Evolutionary conservation across 2,329 filamentous ascomycete species (phyloP).

Genomic region (Rhinocladiella similis): DNA sequence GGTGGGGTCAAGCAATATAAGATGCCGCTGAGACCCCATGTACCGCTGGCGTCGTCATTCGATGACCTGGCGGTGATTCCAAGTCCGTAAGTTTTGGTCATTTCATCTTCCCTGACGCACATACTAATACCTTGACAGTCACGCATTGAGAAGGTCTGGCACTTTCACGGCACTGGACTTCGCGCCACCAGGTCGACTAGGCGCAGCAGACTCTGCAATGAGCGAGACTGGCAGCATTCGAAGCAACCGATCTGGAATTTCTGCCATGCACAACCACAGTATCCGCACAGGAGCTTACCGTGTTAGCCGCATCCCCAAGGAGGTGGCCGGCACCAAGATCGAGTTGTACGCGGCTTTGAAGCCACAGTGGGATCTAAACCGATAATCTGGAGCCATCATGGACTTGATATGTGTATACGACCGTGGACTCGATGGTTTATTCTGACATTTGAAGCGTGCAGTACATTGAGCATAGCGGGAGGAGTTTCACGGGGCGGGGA

Average conservation of each 20-base stretch:
- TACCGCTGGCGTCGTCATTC: constrained; percentile 79
- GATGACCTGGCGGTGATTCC: constrained; percentile 84
- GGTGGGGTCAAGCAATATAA: constrained; percentile 68
- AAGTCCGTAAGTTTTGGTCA: constrained; percentile 72
- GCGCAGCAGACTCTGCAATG: constrained; percentile 38
- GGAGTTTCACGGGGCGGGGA: constrained; percentile 9
- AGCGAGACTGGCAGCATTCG: constrained; percentile 53
- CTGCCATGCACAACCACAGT: constrained; percentile 65
- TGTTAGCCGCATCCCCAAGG: constrained; percentile 78
- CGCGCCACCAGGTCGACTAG: constrained; percentile 50
- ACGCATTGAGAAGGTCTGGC: constrained; percentile 50
- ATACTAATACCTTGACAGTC: constrained; percentile 34
- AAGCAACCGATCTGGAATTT: constrained; percentile 78
- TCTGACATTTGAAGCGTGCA: constrained; percentile 1
- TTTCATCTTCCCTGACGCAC: not conserved
- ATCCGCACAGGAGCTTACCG: constrained; percentile 83
- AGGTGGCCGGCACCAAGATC: constrained; percentile 74
- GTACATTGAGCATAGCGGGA: constrained; percentile 18
- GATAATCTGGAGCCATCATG: constrained; percentile 10
- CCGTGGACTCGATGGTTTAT: not conserved
- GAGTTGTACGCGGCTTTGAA: constrained; percentile 62
- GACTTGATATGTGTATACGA: not conserved
- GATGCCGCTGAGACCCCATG: constrained; percentile 69
- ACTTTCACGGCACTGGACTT: constrained; percentile 52
- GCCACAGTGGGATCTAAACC: constrained; percentile 56